These are phyloP conservation scores for Candida silvicultrix DNA, from an alignment of 805 yeast genomes.

Conservation along the genomic window DNA sequence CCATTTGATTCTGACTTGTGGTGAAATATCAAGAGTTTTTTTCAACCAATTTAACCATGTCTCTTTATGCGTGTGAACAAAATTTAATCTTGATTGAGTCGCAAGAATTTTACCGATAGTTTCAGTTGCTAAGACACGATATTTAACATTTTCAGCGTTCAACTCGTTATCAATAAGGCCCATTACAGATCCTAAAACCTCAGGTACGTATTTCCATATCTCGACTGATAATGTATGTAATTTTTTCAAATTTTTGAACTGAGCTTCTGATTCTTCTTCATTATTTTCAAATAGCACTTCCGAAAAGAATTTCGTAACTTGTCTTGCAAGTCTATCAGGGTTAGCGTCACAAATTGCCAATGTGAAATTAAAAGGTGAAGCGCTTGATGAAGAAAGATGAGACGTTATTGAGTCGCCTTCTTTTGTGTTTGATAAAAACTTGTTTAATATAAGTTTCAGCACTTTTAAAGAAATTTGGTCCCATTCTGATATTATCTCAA, in stretches of 20 bases:
- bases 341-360: conserved; percentile 63
- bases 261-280: conserved; percentile 15
- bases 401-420: conserved; percentile 7
- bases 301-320: conserved; percentile 71
- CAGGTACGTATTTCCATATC: conserved; percentile 77
- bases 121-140: conserved; percentile 64
- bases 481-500: conserved; percentile 69
- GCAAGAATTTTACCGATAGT: conserved; percentile 65
- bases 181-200: conserved; percentile 62
- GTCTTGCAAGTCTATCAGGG: conserved; percentile 67
- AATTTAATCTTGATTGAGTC: conserved; percentile 44
- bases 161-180: conserved; percentile 78
- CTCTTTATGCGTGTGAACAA: conserved; percentile 48
- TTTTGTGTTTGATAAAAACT: conserved; percentile 36
- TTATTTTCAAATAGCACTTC: conserved; percentile 53
- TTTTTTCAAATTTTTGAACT: conserved; percentile 42
- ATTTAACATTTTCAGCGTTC: conserved; percentile 57
- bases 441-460: conserved; percentile 58
- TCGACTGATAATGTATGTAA: conserved; percentile 58
- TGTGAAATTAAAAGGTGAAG: conserved; percentile 60
- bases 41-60: conserved; percentile 70
- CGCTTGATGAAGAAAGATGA: conserved; percentile 3
- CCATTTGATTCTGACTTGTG: conserved; percentile 67
- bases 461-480: conserved; percentile 56
- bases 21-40: conserved; percentile 63